A percentile compares a stretch with the other conserved stretches of the same genome.
Evolutionary conservation across 805 yeast species (phyloP).

Genomic region (Metschnikowia peoriensis): DNA sequence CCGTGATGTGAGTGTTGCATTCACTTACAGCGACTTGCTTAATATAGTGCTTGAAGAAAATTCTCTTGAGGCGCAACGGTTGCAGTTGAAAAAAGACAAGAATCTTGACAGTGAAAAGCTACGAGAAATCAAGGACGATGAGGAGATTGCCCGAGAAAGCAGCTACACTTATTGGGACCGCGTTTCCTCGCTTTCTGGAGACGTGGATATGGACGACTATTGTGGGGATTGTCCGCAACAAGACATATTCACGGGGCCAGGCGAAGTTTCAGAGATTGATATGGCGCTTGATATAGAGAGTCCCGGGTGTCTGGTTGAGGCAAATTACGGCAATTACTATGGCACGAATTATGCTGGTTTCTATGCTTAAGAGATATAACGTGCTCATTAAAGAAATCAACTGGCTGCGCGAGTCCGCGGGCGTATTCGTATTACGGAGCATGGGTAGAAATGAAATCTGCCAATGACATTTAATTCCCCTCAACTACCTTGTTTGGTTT

Average conservation of each 20-base stretch:
- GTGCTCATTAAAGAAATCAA: background rate
- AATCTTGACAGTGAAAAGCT: constrained; percentile 9
- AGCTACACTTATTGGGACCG: constrained; percentile 40
- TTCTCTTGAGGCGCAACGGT: constrained; percentile 18
- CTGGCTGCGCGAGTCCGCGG: too few relatives aligned
- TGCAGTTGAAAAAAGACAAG: constrained; percentile 13
- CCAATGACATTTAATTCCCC: too few relatives aligned
- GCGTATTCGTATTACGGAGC: too few relatives aligned
- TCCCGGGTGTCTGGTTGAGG: constrained; percentile 5
- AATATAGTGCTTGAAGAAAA: constrained; percentile 29
- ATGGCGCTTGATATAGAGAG: constrained; percentile 1
- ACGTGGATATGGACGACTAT: constrained; percentile 16
- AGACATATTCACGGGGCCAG: background rate
- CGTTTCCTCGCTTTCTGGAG: constrained; percentile 22
- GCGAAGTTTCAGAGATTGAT: background rate
- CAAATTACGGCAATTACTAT: constrained; percentile 16
- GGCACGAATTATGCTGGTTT: constrained; percentile 3
- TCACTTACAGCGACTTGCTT: constrained; percentile 24
- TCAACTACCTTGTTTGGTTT: too few relatives aligned
- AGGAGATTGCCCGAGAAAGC: constrained; percentile 20
- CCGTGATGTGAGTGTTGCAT: constrained; percentile 15
- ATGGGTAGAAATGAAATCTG: too few relatives aligned
- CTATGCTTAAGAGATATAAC: background rate
- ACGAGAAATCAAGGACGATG: constrained; percentile 17
- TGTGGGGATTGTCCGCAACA: background rate